These are phyloP conservation scores for Mycena pura DNA, from an alignment of 768 basidiomycete species.

Conservation along the genomic window DNA sequence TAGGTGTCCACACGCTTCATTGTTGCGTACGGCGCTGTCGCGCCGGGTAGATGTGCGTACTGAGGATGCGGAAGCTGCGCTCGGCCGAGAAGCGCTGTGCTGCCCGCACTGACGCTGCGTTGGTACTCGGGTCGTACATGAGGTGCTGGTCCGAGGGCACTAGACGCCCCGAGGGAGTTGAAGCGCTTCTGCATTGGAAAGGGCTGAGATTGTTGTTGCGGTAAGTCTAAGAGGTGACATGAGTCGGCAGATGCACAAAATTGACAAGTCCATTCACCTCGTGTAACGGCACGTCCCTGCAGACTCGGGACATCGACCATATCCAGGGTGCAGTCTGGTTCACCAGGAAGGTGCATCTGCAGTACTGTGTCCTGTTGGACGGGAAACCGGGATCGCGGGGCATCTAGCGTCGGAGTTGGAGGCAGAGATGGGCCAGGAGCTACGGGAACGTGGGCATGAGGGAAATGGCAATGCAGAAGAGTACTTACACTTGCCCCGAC, in stretches of 20 bases:
- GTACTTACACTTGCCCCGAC: conserved; percentile 52
- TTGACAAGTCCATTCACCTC: background rate
- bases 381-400: no score
- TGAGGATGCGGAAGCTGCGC: background rate
- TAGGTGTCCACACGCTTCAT: conserved; percentile 19
- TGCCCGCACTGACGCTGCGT: conserved; percentile 32
- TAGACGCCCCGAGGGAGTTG: conserved; percentile 61
- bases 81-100: background rate
- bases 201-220: conserved; percentile 10
- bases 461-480: background rate
- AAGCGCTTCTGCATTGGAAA: conserved; percentile 54
- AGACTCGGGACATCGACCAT: conserved; percentile 27
- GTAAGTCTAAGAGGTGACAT: conserved; percentile 6
- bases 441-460: background rate
- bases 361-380: background rate
- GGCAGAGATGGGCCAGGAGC: conserved; percentile 18
- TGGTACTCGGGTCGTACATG: conserved; percentile 14
- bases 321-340: conserved; percentile 27
- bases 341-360: conserved; percentile 18
- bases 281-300: conserved; percentile 2
- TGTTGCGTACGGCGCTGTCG: conserved; percentile 24
- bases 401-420: conserved; percentile 8
- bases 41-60: conserved; percentile 23
- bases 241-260: conserved; percentile 29
- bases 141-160: conserved; percentile 6